Conservation (phyloP, 2,329 filamentous ascomycete genomes). For the Penicillium brasilianum region DNA sequence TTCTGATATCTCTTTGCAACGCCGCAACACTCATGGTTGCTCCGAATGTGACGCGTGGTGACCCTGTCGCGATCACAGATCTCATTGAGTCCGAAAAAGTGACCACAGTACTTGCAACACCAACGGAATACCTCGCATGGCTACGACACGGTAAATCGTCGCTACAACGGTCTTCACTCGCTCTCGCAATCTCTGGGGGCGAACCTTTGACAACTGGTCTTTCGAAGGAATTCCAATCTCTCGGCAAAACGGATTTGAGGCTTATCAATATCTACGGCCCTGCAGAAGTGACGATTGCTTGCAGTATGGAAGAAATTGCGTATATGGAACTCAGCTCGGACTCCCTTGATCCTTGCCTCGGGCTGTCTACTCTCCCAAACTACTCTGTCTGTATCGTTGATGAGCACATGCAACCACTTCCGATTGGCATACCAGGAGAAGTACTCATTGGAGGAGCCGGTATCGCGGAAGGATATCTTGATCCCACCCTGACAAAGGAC, state of each 20-base stretch:
- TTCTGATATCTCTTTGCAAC: conserved; percentile 25
- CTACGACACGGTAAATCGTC: conserved; percentile 18
- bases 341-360: not conserved
- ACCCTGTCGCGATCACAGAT: conserved; percentile 25
- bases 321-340: conserved; percentile 1
- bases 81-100: conserved; percentile 26
- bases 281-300: conserved; percentile 32
- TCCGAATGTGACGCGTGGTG: conserved; percentile 15
- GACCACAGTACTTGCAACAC: conserved; percentile 26
- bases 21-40: conserved; percentile 27
- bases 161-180: conserved; percentile 13
- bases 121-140: conserved; percentile 28
- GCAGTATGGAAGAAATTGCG: conserved; percentile 29
- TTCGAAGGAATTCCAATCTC: conserved; percentile 19
- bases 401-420: conserved; percentile 42
- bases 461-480: conserved; percentile 26
- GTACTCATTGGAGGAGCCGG: conserved; percentile 45
- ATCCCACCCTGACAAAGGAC: conserved; percentile 9
- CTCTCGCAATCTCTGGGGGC: conserved; percentile 32
- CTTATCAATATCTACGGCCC: conserved; percentile 39
- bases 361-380: conserved; percentile 42
- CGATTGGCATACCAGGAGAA: conserved; percentile 51
- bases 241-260: conserved; percentile 17
- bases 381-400: conserved; percentile 51
- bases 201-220: conserved; percentile 16